Base-by-base conservation (phyloP, 2,329 filamentous ascomycete species). In the Botrytis pseudocinerea region DNA sequence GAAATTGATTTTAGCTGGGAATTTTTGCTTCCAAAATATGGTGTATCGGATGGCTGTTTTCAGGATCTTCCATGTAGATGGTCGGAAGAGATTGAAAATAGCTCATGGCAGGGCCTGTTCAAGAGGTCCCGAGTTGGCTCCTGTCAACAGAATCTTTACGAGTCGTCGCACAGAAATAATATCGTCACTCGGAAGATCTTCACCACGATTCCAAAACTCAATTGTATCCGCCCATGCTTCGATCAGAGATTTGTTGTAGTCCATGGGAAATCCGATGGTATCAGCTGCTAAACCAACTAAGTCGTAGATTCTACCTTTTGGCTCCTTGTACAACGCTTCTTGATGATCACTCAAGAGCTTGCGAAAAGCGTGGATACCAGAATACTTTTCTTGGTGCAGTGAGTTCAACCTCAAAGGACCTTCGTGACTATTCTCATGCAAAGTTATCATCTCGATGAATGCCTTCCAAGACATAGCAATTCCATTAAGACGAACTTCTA, bases 271-370 rank as follows among this genome's bases (percentile, higher is more conserved):
- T 3, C 73, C 73, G 1, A 71, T 65, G n/a, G 73, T 74, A 62
- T 80, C 78, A 25, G 68, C 69, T 25, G 79, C 78, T 10, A 81
- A 70, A 0, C 79, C 77, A 25, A 80, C 73, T 1, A 81, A 76
- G 1, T 77, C 79, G 70, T 80, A 81, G 6, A 81, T 73, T 51
- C 80, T 80, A 70, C 81, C 79, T 44, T 74, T 77, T 18, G 68
- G 76, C 6, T 81, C 79, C 59, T 73, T 73, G 70, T 78, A 81
- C 2, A 74, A 69, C 4, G 78, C 77, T 8, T 74, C 70, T 60
- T 69, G 60, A 60, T 81, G 76, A 32, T 76, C 74, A 12, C 75
- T 35, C 4, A 80, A 73, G 0, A 81, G 76, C 14, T 73, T 69
- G 20, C 48, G 73, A 32, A 76, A 65, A 9, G 72, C 77, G 64